phyloP scores from a whole-genome alignment of 2,329 filamentous ascomycete genomes.

The Aspergillus piperis region DNA sequence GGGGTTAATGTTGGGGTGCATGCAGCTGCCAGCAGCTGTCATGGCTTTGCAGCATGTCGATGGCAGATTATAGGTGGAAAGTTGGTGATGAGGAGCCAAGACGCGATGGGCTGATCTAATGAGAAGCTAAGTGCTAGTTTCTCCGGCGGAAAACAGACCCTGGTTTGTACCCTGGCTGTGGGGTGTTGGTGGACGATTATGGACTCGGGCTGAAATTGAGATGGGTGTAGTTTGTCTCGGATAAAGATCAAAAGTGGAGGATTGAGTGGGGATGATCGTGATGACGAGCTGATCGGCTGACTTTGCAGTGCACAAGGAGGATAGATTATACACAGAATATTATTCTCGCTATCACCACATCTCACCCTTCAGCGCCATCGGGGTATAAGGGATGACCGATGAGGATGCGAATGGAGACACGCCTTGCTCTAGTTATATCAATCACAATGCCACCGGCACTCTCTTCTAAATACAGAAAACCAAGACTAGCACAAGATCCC shows the following conservation, averaged over 20 bases:
- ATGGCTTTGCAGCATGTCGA: background rate
- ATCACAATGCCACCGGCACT: background rate
- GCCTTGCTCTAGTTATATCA: background rate
- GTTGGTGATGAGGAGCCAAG: slow-evolving; percentile 9
- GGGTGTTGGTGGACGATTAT: no score
- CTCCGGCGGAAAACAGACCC: slow-evolving; percentile 4
- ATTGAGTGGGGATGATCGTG: background rate
- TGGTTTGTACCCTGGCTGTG: no score
- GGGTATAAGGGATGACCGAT: background rate
- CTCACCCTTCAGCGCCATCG: background rate
- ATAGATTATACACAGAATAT: background rate
- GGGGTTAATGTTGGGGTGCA: no score
- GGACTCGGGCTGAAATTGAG: no score
- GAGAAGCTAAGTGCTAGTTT: slow-evolving; percentile 7
- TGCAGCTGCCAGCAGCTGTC: background rate
- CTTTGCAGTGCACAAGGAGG: background rate
- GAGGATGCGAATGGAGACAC: background rate
- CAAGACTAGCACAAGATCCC: slow-evolving; percentile 6
- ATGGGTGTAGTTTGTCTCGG: background rate
- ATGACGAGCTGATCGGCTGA: background rate
- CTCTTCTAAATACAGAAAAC: slow-evolving; percentile 14
- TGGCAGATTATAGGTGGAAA: slow-evolving; percentile 21
- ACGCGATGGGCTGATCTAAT: background rate
- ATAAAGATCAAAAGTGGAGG: background rate
- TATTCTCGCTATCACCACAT: background rate